Evolutionary conservation across 2,329 filamentous ascomycete species (phyloP).

Genomic region (Mycocentrospora acerina): DNA sequence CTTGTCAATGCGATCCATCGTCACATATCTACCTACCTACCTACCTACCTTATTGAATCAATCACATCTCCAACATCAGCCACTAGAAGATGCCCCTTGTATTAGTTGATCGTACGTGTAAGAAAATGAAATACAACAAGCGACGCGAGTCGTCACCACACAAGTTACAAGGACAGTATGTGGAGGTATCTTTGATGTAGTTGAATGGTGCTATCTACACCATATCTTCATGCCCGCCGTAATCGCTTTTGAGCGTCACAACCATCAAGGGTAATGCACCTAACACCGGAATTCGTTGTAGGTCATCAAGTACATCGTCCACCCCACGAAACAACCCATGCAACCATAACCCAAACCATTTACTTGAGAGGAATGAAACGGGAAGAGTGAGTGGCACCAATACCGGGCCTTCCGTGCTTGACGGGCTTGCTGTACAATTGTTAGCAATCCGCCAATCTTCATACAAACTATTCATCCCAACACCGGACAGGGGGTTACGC

Average conservation of each 20-base stretch:
- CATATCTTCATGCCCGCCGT: conserved; percentile 32
- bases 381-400: conserved; percentile 99
- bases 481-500: conserved; percentile 51
- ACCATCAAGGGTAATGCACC: conserved; percentile 39
- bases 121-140: background rate
- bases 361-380: conserved; percentile 99
- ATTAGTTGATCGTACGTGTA: too few species aligned
- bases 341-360: conserved; percentile 44
- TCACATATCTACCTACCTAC: background rate
- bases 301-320: conserved; percentile 45
- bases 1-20: background rate
- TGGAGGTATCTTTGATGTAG: conserved; percentile 36
- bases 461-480: background rate
- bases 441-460: conserved; percentile 41
- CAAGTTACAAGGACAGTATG: conserved; percentile 1
- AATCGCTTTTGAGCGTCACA: conserved; percentile 34
- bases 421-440: conserved; percentile 79
- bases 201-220: conserved; percentile 33
- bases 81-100: too few species aligned
- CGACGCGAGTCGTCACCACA: background rate
- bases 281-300: conserved; percentile 42
- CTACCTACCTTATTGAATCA: too few species aligned
- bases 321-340: conserved; percentile 42
- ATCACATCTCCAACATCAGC: too few species aligned
- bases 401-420: conserved; percentile 99